Percentiles rank a stretch among this genome's conserved stretches.
These are phyloP conservation scores for Diplodia mutila DNA, from an alignment of 2,329 filamentous ascomycete genomes.

Conservation along the genomic window DNA sequence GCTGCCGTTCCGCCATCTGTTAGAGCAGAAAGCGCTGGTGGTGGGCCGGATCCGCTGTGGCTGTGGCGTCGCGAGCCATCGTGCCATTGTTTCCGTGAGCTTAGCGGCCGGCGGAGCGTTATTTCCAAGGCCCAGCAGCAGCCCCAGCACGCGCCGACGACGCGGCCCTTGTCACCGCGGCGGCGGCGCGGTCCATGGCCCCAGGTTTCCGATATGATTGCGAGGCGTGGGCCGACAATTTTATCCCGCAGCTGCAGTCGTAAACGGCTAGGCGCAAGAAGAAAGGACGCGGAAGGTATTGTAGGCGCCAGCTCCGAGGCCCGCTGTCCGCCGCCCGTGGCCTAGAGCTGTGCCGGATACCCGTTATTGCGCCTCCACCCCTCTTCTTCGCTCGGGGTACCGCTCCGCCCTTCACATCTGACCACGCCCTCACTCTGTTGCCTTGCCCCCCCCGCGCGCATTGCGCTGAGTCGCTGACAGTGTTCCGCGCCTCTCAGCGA, in stretches of 20 bases:
- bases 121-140: neutral
- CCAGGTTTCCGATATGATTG: neutral
- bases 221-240: constrained; percentile 1
- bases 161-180: too few relatives aligned
- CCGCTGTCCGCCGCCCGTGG: too few relatives aligned
- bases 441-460: constrained; percentile 7
- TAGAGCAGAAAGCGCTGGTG: neutral
- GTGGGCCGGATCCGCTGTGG: constrained; percentile 15
- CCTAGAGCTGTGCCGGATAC: constrained; percentile 19
- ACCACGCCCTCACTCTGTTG: neutral
- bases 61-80: constrained; percentile 16
- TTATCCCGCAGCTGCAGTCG: neutral
- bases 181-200: neutral
- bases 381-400: constrained; percentile 23
- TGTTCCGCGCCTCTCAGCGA: constrained; percentile 27
- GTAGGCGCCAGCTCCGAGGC: constrained; percentile 11
- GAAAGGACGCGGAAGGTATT: too few relatives aligned
- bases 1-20: constrained; percentile 7
- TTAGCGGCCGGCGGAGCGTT: constrained; percentile 11
- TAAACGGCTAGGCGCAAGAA: too few relatives aligned
- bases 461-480: constrained; percentile 6
- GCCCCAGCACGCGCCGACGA: neutral
- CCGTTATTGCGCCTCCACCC: constrained; percentile 6
- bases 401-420: constrained; percentile 26
- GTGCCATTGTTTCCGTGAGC: constrained; percentile 14